phyloP scores from a whole-genome alignment of 768 basidiomycete genomes.

The Kwoniella botswanensis region DNA sequence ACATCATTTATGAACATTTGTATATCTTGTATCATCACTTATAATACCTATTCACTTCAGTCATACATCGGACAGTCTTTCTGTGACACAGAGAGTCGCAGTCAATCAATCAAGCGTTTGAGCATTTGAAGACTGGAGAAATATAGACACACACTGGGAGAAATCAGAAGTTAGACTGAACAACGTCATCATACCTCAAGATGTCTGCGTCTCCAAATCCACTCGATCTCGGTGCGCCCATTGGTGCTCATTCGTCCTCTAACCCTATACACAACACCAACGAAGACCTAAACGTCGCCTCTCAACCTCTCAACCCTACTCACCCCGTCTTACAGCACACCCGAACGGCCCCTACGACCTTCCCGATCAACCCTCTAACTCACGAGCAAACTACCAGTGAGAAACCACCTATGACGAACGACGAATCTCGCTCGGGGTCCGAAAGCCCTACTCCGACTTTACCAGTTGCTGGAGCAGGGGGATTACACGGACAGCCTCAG shows the following conservation, averaged over 20 bases:
- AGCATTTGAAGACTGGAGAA: background rate
- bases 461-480: conserved; percentile 17
- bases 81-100: no score
- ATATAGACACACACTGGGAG: no score
- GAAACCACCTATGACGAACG: background rate
- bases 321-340: conserved; percentile 21
- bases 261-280: background rate
- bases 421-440: conserved; percentile 12
- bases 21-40: no score
- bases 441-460: conserved; percentile 36
- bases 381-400: background rate
- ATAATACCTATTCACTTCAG: no score
- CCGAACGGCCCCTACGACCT: conserved; percentile 34
- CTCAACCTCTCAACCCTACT: background rate
- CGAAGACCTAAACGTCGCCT: background rate
- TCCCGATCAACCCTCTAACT: conserved; percentile 24
- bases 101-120: no score
- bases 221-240: conserved; percentile 17
- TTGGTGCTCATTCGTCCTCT: conserved; percentile 1
- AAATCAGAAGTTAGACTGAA: no score
- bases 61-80: no score
- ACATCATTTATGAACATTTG: no score
- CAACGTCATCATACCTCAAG: background rate
- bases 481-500: conserved; percentile 28
- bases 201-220: conserved; percentile 23